These are phyloP conservation scores for Monilinia fructigena DNA, from an alignment of 2,329 filamentous ascomycete species.

Conservation along the genomic window DNA sequence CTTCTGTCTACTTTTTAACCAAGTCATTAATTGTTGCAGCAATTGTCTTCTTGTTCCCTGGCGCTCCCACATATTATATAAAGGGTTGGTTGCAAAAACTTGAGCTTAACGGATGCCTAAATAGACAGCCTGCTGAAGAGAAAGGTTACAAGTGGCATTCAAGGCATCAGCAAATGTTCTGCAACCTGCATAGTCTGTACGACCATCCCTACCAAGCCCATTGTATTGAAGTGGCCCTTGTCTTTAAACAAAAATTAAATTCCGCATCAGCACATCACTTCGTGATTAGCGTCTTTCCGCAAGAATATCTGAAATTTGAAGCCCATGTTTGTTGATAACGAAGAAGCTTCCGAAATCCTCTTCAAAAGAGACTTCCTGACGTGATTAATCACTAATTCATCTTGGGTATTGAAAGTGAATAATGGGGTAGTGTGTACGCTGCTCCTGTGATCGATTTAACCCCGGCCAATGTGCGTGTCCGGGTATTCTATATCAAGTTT, in stretches of 20 bases:
- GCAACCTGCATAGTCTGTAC: neutral
- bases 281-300: neutral
- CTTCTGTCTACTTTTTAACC: neutral
- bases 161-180: conserved; percentile 21
- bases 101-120: conserved; percentile 19
- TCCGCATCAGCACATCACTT: neutral
- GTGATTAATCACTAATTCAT: conserved; percentile 10
- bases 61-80: neutral
- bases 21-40: neutral
- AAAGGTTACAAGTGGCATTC: conserved; percentile 6
- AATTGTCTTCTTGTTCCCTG: neutral
- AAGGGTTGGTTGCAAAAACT: neutral
- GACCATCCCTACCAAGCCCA: conserved; percentile 7
- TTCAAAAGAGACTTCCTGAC: neutral
- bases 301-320: neutral
- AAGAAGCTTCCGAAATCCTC: neutral
- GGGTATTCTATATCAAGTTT: neutral
- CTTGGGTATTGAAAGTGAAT: neutral
- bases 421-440: neutral
- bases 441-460: neutral
- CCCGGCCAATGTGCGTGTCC: neutral
- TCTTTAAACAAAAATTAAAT: conserved; percentile 3
- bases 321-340: conserved; percentile 14
- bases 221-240: neutral
- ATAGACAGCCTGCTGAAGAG: neutral